phyloP scores from a whole-genome alignment of 768 basidiomycete genomes.

The Macrolepiota fuliginosa region DNA sequence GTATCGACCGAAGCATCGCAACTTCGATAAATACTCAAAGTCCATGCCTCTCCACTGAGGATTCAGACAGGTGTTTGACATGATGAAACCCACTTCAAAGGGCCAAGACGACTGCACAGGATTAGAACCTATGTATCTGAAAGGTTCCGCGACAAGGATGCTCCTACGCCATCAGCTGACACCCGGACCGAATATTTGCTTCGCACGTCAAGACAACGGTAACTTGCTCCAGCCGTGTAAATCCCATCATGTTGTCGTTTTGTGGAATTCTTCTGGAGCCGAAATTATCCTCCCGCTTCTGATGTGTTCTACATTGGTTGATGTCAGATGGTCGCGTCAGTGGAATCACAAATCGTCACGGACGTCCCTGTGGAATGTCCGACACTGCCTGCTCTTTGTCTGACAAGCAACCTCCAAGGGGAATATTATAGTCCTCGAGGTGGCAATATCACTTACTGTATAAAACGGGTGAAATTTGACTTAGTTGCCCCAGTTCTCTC shows the following conservation, averaged over 20 bases:
- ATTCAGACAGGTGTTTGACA: neutral
- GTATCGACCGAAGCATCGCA: neutral
- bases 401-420: neutral
- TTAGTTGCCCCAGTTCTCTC: neutral
- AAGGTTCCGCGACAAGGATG: neutral
- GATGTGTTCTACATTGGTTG: neutral
- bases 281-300: neutral
- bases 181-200: neutral
- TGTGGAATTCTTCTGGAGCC: neutral
- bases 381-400: neutral
- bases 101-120: neutral
- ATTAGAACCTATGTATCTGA: neutral
- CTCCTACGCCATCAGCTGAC: neutral
- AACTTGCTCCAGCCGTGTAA: neutral
- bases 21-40: neutral
- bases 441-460: neutral
- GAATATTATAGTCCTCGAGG: neutral
- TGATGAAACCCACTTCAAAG: neutral
- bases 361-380: neutral
- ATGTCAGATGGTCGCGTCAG: neutral
- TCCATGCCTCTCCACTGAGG: neutral
- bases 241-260: neutral
- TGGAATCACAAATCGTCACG: neutral
- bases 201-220: neutral
- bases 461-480: neutral